These are phyloP conservation scores for Dendrobium nobile DNA, from an alignment of 106 monocot species.

Conservation along the genomic window DNA sequence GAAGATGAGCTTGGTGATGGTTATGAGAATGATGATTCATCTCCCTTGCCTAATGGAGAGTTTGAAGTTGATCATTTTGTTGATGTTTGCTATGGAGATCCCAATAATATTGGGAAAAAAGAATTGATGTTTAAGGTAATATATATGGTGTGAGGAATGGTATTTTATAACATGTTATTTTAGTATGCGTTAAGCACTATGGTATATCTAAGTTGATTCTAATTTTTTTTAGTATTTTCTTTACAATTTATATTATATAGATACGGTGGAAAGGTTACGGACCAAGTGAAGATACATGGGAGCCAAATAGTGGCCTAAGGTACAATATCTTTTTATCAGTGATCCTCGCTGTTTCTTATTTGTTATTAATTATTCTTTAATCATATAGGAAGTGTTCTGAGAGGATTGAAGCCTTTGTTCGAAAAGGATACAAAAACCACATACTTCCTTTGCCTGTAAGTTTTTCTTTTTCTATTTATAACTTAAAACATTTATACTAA, in stretches of 20 bases:
- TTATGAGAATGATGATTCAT: conserved; percentile 6
- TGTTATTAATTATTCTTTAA: neutral
- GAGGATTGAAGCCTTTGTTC: conserved; percentile 38
- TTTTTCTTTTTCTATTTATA: neutral
- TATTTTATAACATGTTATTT: no score
- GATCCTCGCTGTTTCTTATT: neutral
- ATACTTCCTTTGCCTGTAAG: conserved; percentile 57
- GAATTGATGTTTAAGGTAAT: conserved; percentile 77
- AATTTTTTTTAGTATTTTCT: neutral
- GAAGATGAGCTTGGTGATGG: conserved; percentile 29
- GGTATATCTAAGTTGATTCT: neutral
- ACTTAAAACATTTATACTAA: neutral
- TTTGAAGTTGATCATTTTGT: conserved; percentile 66
- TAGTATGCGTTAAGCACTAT: neutral
- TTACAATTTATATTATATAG: conserved; percentile 16
- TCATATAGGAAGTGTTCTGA: conserved; percentile 38
- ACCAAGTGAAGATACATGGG: conserved; percentile 51
- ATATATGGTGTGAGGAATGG: neutral
- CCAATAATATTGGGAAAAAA: conserved; percentile 20
- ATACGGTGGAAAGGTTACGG: conserved; percentile 67
- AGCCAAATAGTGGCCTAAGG: conserved; percentile 39
- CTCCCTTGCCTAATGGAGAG: conserved; percentile 19
- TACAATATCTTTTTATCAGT: conserved; percentile 3
- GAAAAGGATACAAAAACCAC: conserved; percentile 19
- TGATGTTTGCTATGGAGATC: conserved; percentile 81